A percentile compares a stretch with the other conserved stretches of the same genome.
Evolutionary conservation across 1,139 yeast species (phyloP).

Genomic region (Blastobotrys ciferrii): DNA sequence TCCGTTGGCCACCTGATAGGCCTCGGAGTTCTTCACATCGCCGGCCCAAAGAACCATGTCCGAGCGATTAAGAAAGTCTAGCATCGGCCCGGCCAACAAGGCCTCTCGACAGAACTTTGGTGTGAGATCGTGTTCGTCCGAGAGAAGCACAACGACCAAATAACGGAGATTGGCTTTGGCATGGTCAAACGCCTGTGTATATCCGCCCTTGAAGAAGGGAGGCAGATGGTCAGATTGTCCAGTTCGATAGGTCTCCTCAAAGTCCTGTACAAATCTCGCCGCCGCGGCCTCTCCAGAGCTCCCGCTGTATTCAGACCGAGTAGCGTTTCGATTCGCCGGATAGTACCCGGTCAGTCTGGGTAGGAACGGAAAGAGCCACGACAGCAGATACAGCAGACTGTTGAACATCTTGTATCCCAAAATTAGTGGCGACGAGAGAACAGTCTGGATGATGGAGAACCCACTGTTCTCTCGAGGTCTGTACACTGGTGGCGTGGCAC

Average conservation of each 20-base stretch:
- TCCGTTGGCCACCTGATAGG: conserved; percentile 77
- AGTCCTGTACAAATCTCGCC: conserved; percentile 38
- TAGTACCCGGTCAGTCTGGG: conserved; percentile 39
- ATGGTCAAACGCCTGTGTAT: conserved; percentile 67
- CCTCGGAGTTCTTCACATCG: conserved; percentile 74
- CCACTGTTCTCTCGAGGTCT: conserved; percentile 24
- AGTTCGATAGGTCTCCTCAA: conserved; percentile 40
- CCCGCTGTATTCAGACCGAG: conserved; percentile 10
- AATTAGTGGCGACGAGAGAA: conserved; percentile 36
- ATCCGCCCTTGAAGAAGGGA: conserved; percentile 66
- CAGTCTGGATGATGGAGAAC: conserved; percentile 31
- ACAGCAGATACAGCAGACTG: conserved; percentile 33
- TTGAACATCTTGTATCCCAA: conserved; percentile 34
- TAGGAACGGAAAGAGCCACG: conserved; percentile 37
- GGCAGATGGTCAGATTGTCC: conserved; percentile 17
- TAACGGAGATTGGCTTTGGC: conserved; percentile 69
- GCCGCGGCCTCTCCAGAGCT: conserved; percentile 37
- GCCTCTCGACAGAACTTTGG: conserved; percentile 54
- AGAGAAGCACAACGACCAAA: conserved; percentile 70
- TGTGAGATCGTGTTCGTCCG: conserved; percentile 67
- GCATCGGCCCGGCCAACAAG: conserved; percentile 53
- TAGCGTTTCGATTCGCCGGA: conserved; percentile 36
- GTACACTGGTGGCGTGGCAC: conserved; percentile 24
- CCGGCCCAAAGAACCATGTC: conserved; percentile 83
- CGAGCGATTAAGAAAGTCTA: conserved; percentile 49